Percentiles rank a stretch among this genome's conserved stretches.
These are phyloP conservation scores for Coffea humblotiana DNA, from an alignment of 305 asterid species.

Conservation along the genomic window DNA sequence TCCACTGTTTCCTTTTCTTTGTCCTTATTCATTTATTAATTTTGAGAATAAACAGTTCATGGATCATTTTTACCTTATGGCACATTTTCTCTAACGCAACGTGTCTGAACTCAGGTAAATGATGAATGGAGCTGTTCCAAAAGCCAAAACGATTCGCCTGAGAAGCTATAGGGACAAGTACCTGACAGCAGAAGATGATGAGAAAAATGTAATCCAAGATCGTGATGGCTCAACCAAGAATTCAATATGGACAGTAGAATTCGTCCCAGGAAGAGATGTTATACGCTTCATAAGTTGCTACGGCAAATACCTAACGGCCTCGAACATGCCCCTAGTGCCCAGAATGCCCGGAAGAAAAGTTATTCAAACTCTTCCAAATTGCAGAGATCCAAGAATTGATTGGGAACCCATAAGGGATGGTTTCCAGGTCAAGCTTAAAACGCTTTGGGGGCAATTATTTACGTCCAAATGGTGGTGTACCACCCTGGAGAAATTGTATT, in stretches of 20 bases:
- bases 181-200: constrained; percentile 65
- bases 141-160: constrained; percentile 53
- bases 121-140: constrained; percentile 61
- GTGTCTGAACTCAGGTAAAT: not conserved
- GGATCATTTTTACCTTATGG: not conserved
- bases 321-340: constrained; percentile 50
- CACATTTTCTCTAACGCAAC: not conserved
- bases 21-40: not conserved
- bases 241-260: constrained; percentile 58
- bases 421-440: constrained; percentile 29
- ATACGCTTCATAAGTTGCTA: constrained; percentile 57
- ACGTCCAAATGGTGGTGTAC: constrained; percentile 50
- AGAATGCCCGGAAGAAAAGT: constrained; percentile 56
- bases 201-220: constrained; percentile 39
- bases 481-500: constrained; percentile 52
- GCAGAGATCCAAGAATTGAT: constrained; percentile 26
- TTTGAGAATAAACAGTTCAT: not conserved
- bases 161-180: constrained; percentile 59
- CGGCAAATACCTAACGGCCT: constrained; percentile 70
- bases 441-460: constrained; percentile 31
- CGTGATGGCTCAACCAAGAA: constrained; percentile 41
- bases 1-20: not conserved
- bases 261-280: constrained; percentile 31
- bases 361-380: constrained; percentile 41
- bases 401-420: constrained; percentile 47